Conservation (phyloP, 2,329 filamentous ascomycete genomes). For the Escovopsis sp. region DNA sequence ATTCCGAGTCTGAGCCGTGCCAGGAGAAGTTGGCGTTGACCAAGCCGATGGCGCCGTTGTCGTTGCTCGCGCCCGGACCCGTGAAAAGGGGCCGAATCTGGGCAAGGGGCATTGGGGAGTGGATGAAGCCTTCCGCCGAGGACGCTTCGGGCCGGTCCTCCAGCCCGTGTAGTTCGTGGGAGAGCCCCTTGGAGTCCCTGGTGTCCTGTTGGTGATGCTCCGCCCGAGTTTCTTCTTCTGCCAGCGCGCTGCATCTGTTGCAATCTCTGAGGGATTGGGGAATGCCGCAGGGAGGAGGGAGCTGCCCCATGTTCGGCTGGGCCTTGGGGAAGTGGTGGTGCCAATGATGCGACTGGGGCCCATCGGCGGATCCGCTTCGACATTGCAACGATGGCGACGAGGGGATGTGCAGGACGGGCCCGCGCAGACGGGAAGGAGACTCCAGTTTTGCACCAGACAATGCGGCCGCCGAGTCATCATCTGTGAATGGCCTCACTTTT, state of each 20-base stretch:
- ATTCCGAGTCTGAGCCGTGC: not conserved
- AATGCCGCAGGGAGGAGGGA: constrained; percentile 1
- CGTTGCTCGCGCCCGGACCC: not conserved
- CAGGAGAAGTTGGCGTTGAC: constrained; percentile 5
- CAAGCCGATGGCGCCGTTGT: constrained; percentile 1
- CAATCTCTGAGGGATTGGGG: constrained; percentile 1
- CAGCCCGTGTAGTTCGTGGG: too few relatives aligned
- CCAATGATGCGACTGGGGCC: constrained; percentile 1
- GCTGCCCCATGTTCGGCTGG: not conserved
- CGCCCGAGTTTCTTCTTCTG: not conserved
- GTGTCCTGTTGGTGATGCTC: not conserved
- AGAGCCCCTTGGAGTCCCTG: too few relatives aligned
- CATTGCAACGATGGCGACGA: not conserved
- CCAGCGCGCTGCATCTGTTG: not conserved
- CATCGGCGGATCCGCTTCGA: not conserved
- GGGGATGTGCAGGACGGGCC: not conserved
- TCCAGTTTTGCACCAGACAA: not conserved
- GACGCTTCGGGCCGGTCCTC: not conserved
- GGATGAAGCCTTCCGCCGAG: constrained; percentile 2
- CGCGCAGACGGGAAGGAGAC: not conserved
- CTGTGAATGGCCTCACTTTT: constrained; percentile 4
- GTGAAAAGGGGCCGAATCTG: constrained; percentile 8
- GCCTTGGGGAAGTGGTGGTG: constrained; percentile 8
- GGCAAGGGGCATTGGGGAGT: constrained; percentile 7
- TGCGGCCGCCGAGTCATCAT: not conserved